phyloP scores from a whole-genome alignment of 1,284 basidiomycete species.

The Neolentinus lepideus region DNA sequence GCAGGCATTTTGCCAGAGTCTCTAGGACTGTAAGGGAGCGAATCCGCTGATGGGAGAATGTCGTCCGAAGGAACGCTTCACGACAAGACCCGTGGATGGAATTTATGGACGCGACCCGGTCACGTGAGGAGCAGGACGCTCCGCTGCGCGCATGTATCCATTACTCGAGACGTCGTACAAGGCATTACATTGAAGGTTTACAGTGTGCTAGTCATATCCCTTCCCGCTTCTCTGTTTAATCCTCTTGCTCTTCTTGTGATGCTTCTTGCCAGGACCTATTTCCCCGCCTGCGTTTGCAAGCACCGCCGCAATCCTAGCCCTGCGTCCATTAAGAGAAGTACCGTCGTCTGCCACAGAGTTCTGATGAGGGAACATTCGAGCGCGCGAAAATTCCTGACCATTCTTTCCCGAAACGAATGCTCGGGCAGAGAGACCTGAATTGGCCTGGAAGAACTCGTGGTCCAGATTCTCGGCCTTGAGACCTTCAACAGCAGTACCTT shows the following conservation, averaged over 20 bases:
- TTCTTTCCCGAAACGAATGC: constrained; percentile 53
- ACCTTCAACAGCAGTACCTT: constrained; percentile 22
- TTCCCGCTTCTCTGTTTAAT: constrained; percentile 86
- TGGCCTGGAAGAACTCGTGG: constrained; percentile 74
- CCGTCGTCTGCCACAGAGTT: constrained; percentile 75
- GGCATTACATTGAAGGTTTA: not conserved
- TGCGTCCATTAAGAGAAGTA: constrained; percentile 41
- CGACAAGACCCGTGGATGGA: not conserved
- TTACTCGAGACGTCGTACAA: not conserved
- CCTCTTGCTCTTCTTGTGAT: constrained; percentile 81
- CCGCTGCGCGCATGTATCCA: not conserved
- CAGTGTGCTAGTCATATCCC: constrained; percentile 65
- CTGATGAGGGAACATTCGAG: constrained; percentile 74
- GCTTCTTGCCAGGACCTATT: constrained; percentile 63
- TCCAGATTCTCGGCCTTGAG: constrained; percentile 69
- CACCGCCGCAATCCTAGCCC: constrained; percentile 39
- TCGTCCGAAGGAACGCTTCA: not conserved
- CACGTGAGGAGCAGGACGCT: not conserved
- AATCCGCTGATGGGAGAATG: not conserved
- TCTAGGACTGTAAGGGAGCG: not conserved
- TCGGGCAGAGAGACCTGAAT: constrained; percentile 41
- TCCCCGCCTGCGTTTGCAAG: constrained; percentile 37
- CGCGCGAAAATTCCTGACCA: constrained; percentile 57
- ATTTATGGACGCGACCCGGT: not conserved
- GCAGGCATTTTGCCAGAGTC: not conserved